These are phyloP conservation scores for Colletotrichum sp. DNA, from an alignment of 2,329 filamentous ascomycete species.

Conservation along the genomic window DNA sequence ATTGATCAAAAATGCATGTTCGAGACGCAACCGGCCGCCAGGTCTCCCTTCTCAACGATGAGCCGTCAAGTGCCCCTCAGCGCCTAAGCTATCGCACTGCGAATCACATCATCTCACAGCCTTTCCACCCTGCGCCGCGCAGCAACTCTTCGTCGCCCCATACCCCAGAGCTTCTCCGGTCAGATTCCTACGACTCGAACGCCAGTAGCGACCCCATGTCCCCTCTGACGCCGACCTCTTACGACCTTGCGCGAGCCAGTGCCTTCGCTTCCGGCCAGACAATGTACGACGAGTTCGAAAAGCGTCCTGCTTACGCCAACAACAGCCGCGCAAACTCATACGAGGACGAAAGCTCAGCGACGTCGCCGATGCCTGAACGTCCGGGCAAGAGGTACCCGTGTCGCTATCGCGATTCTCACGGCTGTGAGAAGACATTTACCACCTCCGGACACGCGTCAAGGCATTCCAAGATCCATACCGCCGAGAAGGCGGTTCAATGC, in stretches of 20 bases:
- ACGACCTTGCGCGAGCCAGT: constrained; percentile 43
- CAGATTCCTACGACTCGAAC: constrained; percentile 67
- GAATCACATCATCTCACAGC: constrained; percentile 35
- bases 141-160: constrained; percentile 52
- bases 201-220: constrained; percentile 57
- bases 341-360: constrained; percentile 53
- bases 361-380: constrained; percentile 48
- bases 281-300: constrained; percentile 32
- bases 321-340: constrained; percentile 54
- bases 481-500: constrained; percentile 77
- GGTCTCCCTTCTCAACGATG: constrained; percentile 67
- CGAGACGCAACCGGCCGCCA: constrained; percentile 61
- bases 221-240: constrained; percentile 59
- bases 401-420: constrained; percentile 72
- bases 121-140: constrained; percentile 39
- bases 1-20: constrained; percentile 51
- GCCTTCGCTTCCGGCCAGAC: constrained; percentile 31
- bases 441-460: constrained; percentile 86
- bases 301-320: constrained; percentile 47
- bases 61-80: constrained; percentile 30
- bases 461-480: constrained; percentile 84
- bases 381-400: constrained; percentile 75
- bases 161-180: constrained; percentile 63
- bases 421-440: constrained; percentile 81
- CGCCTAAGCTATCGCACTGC: constrained; percentile 37